Evolutionary conservation across 1,284 basidiomycete genomes (phyloP), one percentile per base, ranked within the genome.

Genomic region (Cutaneotrichosporon sp.): DNA sequence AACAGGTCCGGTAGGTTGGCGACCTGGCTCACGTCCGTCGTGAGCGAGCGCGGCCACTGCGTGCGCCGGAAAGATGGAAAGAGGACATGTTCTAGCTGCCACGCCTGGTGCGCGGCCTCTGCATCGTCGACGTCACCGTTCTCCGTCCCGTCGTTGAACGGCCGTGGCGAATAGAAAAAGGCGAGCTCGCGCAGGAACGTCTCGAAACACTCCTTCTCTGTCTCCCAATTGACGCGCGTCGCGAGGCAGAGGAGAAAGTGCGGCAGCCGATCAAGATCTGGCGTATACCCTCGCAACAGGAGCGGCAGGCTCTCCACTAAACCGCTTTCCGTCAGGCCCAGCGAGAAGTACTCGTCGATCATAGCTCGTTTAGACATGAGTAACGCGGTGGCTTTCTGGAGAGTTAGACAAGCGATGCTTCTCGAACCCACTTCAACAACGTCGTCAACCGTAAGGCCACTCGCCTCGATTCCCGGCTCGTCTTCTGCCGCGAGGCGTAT

Each of bases 291-390:
- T 43, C 83, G 81, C 34, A 97, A 78, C 3, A 98, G 76, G 40
- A 90, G 77, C 0, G 96, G 96, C 5, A 99, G 68, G 48, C 81
- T 83, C 57, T 85, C 80, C 4, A 97, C 76, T 12, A 78, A 71
- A 0, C 88, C 90, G 0, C 81, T 74, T 0, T 79, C 76, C 3
- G 80, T 79, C 52, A 97, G 84, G 36, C 77, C 73, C 18, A 98
- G 71, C 0, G 84, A 87, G 67, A 97, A 98, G 75, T 98, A 97
- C 64, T 97, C 94, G 9, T 83, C 77, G 1, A 98, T 77, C 93
- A 98, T 97, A 12, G 87, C 87, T 4, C 86, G 80, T 14, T 82
- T 81, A 17, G 73, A 68, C 9, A 73, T 48, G 9, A 82, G 58
- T 3, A 72, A 50, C 7, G 26, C 46, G 4, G 45, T 46, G n/a